Evolutionary conservation across 2,329 filamentous ascomycete genomes (phyloP).

Genomic region (Massarina eburnea): DNA sequence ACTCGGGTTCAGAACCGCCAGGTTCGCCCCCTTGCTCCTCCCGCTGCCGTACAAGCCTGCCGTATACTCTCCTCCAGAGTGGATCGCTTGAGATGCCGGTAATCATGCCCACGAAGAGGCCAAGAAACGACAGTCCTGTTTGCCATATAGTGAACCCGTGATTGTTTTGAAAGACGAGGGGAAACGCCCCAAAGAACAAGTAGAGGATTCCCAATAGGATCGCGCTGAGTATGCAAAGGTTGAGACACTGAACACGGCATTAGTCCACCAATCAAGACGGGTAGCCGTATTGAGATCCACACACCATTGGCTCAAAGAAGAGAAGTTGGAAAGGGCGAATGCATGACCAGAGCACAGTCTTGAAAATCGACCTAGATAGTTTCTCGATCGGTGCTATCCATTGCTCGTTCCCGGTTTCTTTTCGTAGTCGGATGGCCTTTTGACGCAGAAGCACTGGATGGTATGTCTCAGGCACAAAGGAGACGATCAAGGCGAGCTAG

Average conservation of each 20-base stretch:
- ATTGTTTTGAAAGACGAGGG: constrained; percentile 72
- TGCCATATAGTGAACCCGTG: constrained; percentile 80
- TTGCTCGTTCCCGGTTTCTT: constrained; percentile 74
- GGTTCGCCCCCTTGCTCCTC: constrained; percentile 54
- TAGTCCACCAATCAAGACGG: constrained; percentile 27
- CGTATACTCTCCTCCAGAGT: constrained; percentile 65
- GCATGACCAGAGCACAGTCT: constrained; percentile 54
- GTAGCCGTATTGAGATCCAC: constrained; percentile 9
- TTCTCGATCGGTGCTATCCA: constrained; percentile 80
- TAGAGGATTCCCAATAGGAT: constrained; percentile 87
- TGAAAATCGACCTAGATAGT: constrained; percentile 65
- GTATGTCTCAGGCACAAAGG: constrained; percentile 87
- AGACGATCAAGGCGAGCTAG: constrained; percentile 63
- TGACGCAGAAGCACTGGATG: constrained; percentile 69
- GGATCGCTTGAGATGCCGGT: constrained; percentile 64
- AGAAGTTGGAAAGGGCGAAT: constrained; percentile 76
- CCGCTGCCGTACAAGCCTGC: constrained; percentile 58
- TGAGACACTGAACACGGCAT: constrained; percentile 56
- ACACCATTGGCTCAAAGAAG: constrained; percentile 75
- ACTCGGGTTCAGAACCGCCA: constrained; percentile 78
- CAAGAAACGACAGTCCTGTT: constrained; percentile 76
- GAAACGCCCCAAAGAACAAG: constrained; percentile 75
- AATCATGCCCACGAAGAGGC: constrained; percentile 64
- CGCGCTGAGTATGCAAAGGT: constrained; percentile 79
- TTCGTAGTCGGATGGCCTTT: constrained; percentile 70